phyloP scores from a whole-genome alignment of 768 basidiomycete genomes.

The Psilocybe azurescens region DNA sequence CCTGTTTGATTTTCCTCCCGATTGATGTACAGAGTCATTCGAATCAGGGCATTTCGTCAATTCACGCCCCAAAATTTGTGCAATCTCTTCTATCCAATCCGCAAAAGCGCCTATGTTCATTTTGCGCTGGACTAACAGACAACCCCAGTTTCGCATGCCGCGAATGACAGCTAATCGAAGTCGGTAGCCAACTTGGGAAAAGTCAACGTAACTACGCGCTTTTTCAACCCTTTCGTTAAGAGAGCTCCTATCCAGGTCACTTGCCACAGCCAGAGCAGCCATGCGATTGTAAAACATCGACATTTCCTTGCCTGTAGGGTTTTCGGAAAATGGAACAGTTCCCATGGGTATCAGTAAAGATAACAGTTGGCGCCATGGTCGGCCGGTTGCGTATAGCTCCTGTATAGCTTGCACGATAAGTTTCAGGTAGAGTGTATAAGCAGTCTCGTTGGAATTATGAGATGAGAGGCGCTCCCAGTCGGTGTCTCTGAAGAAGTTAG shows the following conservation, averaged over 20 bases:
- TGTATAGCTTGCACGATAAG: conserved; percentile 69
- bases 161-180: conserved; percentile 77
- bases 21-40: not conserved
- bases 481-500: conserved; percentile 65
- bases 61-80: conserved; percentile 59
- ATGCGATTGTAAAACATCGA: conserved; percentile 87
- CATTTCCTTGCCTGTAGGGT: conserved; percentile 56
- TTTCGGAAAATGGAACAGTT: conserved; percentile 65
- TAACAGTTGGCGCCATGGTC: conserved; percentile 58
- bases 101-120: conserved; percentile 57
- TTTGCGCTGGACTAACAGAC: conserved; percentile 59
- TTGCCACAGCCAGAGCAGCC: conserved; percentile 70
- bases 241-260: conserved; percentile 63
- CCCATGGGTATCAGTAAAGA: conserved; percentile 76
- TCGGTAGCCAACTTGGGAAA: conserved; percentile 64
- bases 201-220: conserved; percentile 70
- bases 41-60: conserved; percentile 28
- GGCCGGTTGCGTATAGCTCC: conserved; percentile 33
- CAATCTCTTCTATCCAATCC: conserved; percentile 70
- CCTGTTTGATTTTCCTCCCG: not conserved
- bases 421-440: conserved; percentile 83
- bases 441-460: conserved; percentile 63
- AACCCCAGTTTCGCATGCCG: conserved; percentile 73
- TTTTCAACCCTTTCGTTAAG: conserved; percentile 61
- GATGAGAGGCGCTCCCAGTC: conserved; percentile 58